Evolutionary conservation across 225 moss, liverwort and hornwort genomes (phyloP).

Genomic region (Polytrichum commune): DNA sequence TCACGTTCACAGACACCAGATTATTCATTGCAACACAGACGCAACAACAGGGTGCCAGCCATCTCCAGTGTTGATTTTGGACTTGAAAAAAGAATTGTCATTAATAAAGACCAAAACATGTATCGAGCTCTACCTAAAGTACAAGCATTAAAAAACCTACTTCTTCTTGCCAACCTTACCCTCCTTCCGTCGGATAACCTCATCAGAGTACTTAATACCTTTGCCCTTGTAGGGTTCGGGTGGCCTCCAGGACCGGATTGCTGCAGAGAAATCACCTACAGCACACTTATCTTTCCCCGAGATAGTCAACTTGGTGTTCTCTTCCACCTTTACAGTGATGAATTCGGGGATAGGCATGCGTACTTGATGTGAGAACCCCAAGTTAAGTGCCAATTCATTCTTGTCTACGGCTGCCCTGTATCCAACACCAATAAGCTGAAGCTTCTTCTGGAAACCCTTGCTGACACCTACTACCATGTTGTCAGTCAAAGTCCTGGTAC

Average conservation of each 20-base stretch:
- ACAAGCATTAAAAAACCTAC: slow-evolving; percentile 26
- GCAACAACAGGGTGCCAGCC: too few relatives aligned
- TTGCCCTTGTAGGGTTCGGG: slow-evolving; percentile 99
- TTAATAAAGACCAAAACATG: too few relatives aligned
- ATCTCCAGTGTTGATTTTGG: too few relatives aligned
- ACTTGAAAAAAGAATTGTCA: too few relatives aligned
- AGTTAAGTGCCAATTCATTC: slow-evolving; percentile 66
- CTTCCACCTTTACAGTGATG: slow-evolving; percentile 77
- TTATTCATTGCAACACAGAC: too few relatives aligned
- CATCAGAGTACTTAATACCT: slow-evolving; percentile 87
- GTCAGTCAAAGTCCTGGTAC: slow-evolving; percentile 78
- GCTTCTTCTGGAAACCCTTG: slow-evolving; percentile 79
- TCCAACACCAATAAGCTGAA: slow-evolving; percentile 94
- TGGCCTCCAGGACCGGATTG: slow-evolving; percentile 91
- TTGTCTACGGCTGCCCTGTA: slow-evolving; percentile 81
- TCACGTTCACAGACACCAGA: too few relatives aligned
- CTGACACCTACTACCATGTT: slow-evolving; percentile 91
- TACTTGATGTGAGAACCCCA: slow-evolving; percentile 97
- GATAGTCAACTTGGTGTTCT: slow-evolving; percentile 74
- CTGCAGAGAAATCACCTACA: slow-evolving; percentile 87
- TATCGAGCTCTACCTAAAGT: too few relatives aligned
- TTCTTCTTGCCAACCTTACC: slow-evolving; percentile 99
- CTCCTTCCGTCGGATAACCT: slow-evolving; percentile 96
- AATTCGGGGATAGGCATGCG: slow-evolving; percentile 70
- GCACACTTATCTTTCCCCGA: slow-evolving; percentile 92